Conservation (phyloP, 2,329 filamentous ascomycete genomes). For the Aspergillus ustus region DNA sequence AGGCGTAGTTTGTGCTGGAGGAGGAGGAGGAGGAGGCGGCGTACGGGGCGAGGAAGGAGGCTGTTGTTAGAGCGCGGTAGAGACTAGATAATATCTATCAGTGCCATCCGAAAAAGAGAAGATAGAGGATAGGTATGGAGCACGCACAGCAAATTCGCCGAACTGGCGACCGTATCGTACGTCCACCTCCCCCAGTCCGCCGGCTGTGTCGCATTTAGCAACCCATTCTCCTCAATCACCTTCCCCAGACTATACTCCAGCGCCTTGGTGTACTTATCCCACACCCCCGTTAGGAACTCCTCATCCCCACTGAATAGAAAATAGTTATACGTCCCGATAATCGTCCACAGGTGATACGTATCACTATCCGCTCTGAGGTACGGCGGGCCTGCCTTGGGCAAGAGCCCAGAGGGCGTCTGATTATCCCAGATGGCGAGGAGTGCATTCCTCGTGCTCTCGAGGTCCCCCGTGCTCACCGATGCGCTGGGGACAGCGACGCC, state of each 20-base stretch:
- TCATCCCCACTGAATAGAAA: slow-evolving; percentile 60
- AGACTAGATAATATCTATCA: slow-evolving; percentile 32
- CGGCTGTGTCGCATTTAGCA: slow-evolving; percentile 55
- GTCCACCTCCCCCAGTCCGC: slow-evolving; percentile 59
- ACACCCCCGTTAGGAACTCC: slow-evolving; percentile 52
- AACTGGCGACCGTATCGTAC: slow-evolving; percentile 37
- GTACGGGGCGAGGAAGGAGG: slow-evolving; percentile 56
- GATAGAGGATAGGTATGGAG: background rate
- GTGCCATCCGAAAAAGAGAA: background rate
- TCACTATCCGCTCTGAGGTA: slow-evolving; percentile 40
- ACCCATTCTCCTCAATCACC: slow-evolving; percentile 49
- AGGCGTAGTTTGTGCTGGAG: slow-evolving; percentile 40
- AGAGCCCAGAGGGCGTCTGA: slow-evolving; percentile 34
- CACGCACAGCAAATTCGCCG: slow-evolving; percentile 54
- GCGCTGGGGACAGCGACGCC: slow-evolving; percentile 53
- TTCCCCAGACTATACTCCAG: slow-evolving; percentile 54
- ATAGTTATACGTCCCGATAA: slow-evolving; percentile 65
- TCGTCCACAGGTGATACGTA: slow-evolving; percentile 54
- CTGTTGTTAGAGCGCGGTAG: slow-evolving; percentile 60
- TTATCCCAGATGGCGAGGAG: slow-evolving; percentile 48
- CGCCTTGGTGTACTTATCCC: slow-evolving; percentile 54
- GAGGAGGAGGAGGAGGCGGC: slow-evolving; percentile 48
- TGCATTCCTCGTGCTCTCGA: slow-evolving; percentile 54
- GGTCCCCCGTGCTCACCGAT: slow-evolving; percentile 49
- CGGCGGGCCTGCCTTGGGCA: slow-evolving; percentile 42